These are phyloP conservation scores for Ganoderma lucidum DNA, from an alignment of 1,284 basidiomycete genomes.

Conservation along the genomic window DNA sequence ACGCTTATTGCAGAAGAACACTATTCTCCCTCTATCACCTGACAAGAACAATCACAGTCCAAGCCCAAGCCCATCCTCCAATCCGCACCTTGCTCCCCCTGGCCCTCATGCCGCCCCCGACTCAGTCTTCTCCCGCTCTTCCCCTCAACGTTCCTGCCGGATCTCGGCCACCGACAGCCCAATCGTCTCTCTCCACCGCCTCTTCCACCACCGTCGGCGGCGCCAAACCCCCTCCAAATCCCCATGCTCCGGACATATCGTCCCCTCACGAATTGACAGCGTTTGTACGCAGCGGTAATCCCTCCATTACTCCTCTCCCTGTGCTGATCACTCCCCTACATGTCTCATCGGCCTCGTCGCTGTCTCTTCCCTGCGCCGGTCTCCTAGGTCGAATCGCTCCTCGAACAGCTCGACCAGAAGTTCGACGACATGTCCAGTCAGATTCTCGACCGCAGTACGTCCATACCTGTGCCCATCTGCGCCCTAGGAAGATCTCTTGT, in stretches of 20 bases:
- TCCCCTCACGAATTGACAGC: conserved; percentile 86
- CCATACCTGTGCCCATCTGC: conserved; percentile 20
- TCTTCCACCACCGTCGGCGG: conserved; percentile 29
- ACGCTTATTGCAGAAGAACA: background rate
- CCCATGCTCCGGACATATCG: conserved; percentile 62
- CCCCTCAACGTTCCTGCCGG: conserved; percentile 40
- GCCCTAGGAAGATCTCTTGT: conserved; percentile 11
- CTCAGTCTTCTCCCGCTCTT: conserved; percentile 38
- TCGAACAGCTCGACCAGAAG: conserved; percentile 80
- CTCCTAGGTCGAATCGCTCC: conserved; percentile 74
- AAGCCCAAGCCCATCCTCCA: background rate
- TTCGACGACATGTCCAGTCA: conserved; percentile 87
- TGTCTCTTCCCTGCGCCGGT: conserved; percentile 9
- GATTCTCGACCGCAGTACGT: conserved; percentile 82
- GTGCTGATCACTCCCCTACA: conserved; percentile 21
- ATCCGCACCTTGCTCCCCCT: background rate
- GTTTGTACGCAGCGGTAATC: conserved; percentile 62
- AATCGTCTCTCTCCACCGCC: conserved; percentile 32
- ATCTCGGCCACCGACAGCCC: conserved; percentile 36
- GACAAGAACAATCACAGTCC: conserved; percentile 7
- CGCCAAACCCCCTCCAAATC: conserved; percentile 31
- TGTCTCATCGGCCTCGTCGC: conserved; percentile 16
- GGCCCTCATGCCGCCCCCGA: conserved; percentile 30
- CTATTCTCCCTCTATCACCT: conserved; percentile 6
- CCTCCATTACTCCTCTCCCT: conserved; percentile 16